Conservation (phyloP, 2,329 filamentous ascomycete species). For the Xylariaceae sp. region DNA sequence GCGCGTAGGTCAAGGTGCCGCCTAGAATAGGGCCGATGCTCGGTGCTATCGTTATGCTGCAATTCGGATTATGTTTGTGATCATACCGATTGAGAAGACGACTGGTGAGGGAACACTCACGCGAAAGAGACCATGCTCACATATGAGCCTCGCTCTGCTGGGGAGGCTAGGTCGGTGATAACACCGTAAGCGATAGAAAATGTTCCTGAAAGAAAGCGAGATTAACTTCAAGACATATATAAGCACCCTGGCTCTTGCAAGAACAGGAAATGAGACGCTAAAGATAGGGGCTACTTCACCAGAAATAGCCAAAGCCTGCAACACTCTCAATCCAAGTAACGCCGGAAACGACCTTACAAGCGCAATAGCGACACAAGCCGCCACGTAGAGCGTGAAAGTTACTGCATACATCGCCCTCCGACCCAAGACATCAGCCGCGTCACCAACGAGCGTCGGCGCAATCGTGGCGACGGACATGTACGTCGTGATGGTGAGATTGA, state of each 20-base stretch:
- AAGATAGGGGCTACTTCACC: too few species aligned
- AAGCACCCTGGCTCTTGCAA: not conserved
- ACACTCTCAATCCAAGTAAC: slow-evolving; percentile 43
- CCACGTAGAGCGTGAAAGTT: slow-evolving; percentile 34
- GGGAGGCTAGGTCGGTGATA: too few species aligned
- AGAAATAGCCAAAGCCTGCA: slow-evolving; percentile 38
- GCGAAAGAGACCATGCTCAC: too few species aligned
- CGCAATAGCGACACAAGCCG: slow-evolving; percentile 40
- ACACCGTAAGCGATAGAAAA: too few species aligned
- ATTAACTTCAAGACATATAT: too few species aligned
- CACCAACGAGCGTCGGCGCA: slow-evolving; percentile 38
- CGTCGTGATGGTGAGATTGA: slow-evolving; percentile 20
- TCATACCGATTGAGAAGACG: too few species aligned
- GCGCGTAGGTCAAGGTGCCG: not conserved
- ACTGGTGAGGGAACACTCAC: too few species aligned
- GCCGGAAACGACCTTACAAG: slow-evolving; percentile 40
- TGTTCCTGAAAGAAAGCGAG: too few species aligned
- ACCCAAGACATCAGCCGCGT: slow-evolving; percentile 37
- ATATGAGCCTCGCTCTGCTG: too few species aligned
- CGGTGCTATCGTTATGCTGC: not conserved
- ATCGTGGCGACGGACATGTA: slow-evolving; percentile 42
- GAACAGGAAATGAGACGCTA: too few species aligned
- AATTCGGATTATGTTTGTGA: too few species aligned
- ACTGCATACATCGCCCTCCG: slow-evolving; percentile 37
- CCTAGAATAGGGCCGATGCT: not conserved